A percentile compares a stretch with the other conserved stretches of the same genome.
phyloP scores from a whole-genome alignment of 768 basidiomycete genomes.

The Pulveroboletus ravenelii region DNA sequence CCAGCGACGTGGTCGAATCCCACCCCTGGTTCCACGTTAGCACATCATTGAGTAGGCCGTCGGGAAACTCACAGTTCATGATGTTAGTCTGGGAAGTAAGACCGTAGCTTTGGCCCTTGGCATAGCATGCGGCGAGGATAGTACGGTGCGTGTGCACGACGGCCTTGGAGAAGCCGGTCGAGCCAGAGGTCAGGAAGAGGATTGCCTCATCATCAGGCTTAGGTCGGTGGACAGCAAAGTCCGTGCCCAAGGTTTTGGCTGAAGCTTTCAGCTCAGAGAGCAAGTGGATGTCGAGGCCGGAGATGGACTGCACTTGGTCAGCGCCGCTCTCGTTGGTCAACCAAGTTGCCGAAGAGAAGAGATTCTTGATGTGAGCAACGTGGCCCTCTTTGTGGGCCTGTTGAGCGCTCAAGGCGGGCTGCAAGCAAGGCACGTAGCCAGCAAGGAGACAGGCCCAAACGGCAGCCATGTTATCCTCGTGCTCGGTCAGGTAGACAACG shows the following conservation, averaged over 20 bases:
- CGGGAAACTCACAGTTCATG: conserved; percentile 34
- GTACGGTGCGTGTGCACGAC: conserved; percentile 38
- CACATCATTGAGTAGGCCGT: not conserved
- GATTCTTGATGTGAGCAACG: conserved; percentile 26
- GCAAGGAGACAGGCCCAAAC: conserved; percentile 30
- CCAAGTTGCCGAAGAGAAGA: conserved; percentile 31
- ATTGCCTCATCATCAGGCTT: conserved; percentile 30
- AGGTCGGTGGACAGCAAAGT: conserved; percentile 18
- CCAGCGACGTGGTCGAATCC: conserved; percentile 45
- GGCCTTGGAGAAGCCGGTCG: conserved; percentile 42
- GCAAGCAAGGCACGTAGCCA: conserved; percentile 30
- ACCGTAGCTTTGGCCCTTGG: conserved; percentile 34
- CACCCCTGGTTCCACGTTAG: conserved; percentile 30
- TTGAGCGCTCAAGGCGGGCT: conserved; percentile 32
- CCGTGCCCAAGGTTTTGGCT: conserved; percentile 1
- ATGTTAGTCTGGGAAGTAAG: conserved; percentile 33
- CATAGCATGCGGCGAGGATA: conserved; percentile 30
- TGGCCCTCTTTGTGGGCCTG: conserved; percentile 16
- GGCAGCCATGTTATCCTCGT: conserved; percentile 32
- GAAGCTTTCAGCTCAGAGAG: conserved; percentile 20
- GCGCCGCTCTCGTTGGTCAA: conserved; percentile 27
- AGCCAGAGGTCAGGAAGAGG: conserved; percentile 39
- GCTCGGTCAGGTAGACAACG: conserved; percentile 29
- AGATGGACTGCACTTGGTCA: conserved; percentile 22
- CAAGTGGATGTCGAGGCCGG: conserved; percentile 24